Conservation (phyloP, 305 asterid genomes). For the Fraxinus nigra region DNA sequence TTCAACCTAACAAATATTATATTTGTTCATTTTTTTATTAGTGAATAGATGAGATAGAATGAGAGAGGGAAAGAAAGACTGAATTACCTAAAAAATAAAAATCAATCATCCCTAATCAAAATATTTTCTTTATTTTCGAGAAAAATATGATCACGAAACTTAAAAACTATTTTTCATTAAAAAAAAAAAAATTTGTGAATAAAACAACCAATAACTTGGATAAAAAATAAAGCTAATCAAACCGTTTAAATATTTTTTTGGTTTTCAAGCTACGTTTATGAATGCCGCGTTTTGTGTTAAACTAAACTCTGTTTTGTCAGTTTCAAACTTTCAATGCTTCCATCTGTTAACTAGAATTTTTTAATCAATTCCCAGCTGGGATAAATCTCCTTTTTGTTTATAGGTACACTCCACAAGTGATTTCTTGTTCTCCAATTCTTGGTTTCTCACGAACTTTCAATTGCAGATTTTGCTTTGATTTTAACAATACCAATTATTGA, state of each 20-base stretch:
- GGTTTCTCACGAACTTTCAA: slow-evolving; percentile 1
- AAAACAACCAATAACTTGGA: no score
- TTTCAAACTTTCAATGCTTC: slow-evolving; percentile 23
- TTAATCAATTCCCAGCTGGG: slow-evolving; percentile 24
- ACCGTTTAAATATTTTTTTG: no score
- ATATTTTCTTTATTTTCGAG: not conserved
- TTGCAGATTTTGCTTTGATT: slow-evolving; percentile 1
- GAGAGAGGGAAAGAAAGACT: not conserved
- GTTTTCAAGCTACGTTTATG: not conserved
- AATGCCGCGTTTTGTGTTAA: slow-evolving; percentile 28
- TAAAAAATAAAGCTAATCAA: no score
- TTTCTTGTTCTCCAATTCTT: slow-evolving; percentile 13
- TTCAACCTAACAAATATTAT: no score
- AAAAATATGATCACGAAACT: no score
- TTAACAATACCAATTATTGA: slow-evolving; percentile 16
- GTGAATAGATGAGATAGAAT: no score
- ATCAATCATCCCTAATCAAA: not conserved
- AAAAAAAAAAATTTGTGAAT: no score
- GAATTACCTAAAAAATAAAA: no score
- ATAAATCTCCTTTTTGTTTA: not conserved
- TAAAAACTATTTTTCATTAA: no score
- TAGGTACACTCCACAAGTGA: slow-evolving; percentile 1
- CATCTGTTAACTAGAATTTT: not conserved
- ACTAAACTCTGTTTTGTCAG: slow-evolving; percentile 6
- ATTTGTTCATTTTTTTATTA: no score